Conservation (phyloP, 2,329 filamentous ascomycete genomes). For the Talaromyces piceae region DNA sequence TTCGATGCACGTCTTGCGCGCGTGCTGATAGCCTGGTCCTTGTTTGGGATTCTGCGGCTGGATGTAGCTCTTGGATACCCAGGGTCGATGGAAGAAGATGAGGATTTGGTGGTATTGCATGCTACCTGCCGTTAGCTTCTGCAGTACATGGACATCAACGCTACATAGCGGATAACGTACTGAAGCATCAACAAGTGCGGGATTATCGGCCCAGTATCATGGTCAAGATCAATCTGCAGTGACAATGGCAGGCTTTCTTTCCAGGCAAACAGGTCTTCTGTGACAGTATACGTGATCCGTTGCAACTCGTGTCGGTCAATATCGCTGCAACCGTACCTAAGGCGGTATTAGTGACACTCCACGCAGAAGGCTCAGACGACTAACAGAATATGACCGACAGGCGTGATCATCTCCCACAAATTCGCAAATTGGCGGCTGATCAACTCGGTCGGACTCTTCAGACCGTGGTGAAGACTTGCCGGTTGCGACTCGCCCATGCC, state of each 20-base stretch:
- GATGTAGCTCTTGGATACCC: conserved; percentile 36
- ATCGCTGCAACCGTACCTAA: conserved; percentile 30
- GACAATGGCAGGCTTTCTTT: conserved; percentile 32
- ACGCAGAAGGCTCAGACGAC: conserved; percentile 6
- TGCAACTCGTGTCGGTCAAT: conserved; percentile 32
- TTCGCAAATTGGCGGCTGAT: conserved; percentile 32
- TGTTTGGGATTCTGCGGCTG: conserved; percentile 35
- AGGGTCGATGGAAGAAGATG: conserved; percentile 39
- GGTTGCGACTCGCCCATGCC: conserved; percentile 18
- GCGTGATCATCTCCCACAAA: conserved; percentile 39
- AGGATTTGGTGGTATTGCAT: conserved; percentile 40
- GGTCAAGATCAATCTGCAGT: conserved; percentile 29
- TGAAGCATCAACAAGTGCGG: conserved; percentile 38
- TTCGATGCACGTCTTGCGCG: conserved; percentile 37
- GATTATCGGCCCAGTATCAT: conserved; percentile 26
- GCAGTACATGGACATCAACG: no score
- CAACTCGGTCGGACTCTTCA: conserved; percentile 27
- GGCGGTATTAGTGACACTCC: conserved; percentile 6
- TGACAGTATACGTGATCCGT: conserved; percentile 28
- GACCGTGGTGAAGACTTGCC: conserved; percentile 12
- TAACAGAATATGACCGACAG: conserved; percentile 36
- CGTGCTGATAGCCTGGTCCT: conserved; percentile 38
- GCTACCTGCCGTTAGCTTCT: conserved; percentile 14
- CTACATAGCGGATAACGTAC: conserved; percentile 20
- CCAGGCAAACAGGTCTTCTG: conserved; percentile 34